phyloP scores from a whole-genome alignment of 768 basidiomycete genomes.

The Leccinum pellstonianum region DNA sequence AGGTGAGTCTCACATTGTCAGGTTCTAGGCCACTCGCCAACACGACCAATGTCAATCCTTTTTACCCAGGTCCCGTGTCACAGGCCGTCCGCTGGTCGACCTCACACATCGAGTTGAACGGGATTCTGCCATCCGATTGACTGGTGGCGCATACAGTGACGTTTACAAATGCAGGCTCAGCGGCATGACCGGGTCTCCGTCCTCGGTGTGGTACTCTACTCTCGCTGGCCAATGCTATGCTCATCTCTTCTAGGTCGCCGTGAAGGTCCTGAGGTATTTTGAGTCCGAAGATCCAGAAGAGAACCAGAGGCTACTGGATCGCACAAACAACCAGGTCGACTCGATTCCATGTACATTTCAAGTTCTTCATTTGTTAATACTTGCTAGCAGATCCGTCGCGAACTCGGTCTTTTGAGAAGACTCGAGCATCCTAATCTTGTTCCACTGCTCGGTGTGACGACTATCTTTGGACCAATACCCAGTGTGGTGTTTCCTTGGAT shows the following conservation, averaged over 20 bases:
- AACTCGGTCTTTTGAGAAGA: constrained; percentile 5
- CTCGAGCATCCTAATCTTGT: constrained; percentile 1
- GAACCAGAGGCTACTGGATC: background rate
- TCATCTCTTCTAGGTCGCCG: background rate
- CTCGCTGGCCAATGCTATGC: background rate
- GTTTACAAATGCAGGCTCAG: constrained; percentile 9
- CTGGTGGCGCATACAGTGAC: constrained; percentile 2
- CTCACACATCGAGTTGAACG: constrained; percentile 2
- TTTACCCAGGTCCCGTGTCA: too few species aligned
- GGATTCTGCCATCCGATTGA: background rate
- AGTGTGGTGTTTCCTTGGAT: constrained; percentile 1
- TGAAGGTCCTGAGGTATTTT: background rate
- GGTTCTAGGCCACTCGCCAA: background rate
- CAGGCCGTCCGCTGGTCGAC: background rate
- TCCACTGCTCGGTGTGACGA: background rate
- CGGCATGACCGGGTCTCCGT: background rate
- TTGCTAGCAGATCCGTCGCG: background rate
- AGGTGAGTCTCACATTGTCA: too few species aligned
- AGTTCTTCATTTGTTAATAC: too few species aligned
- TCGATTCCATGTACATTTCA: background rate
- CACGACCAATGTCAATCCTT: background rate
- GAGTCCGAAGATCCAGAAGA: background rate
- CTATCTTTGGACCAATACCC: background rate
- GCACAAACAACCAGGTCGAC: background rate
- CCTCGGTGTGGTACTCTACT: background rate